Evolutionary conservation across 2,329 filamentous ascomycete genomes (phyloP), one percentile per base, ranked within the genome.

Genomic region (Raffaelea albimanens): DNA sequence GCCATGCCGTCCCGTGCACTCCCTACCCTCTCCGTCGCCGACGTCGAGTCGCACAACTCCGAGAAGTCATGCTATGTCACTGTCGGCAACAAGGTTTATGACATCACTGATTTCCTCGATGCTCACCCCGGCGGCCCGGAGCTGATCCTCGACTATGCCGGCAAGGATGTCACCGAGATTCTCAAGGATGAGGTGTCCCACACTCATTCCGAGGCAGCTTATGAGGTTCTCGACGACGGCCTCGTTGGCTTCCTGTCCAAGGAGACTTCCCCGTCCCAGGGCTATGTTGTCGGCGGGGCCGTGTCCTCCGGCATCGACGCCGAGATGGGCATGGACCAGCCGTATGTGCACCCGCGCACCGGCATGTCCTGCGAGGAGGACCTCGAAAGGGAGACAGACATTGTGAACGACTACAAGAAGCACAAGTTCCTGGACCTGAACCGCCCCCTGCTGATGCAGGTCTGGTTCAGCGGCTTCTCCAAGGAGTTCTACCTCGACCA

Each of bases 401-500:
- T 74, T 49, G 64, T 54, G 21, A 66, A 67, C 41, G 93, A 98
- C 62, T 98, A 85, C 72, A 86, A 87, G 67, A 85, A 76, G 50
- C 83, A 97, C 76, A 94, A 95, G 66, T 98, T 98, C 60, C 75
- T 98, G 51, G 91, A 98, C 61, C 75, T 98, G 49, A 85, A 78
- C 68, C 81, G 76, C 58, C 91, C 93, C 7, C 75, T 98, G 47
- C 75, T 98, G 47, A 74, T 84, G 65, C 93, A 98, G 66, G 78
- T 98, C 39, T 96, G 87, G 85, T 76, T 71, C 55, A 85, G 90
- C 42, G 86, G 85, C 25, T 98, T 97, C 69, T 80, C 71, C 63
- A 98, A 96, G 65, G 80, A 87, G n/a, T 98, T 98, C 62, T 98
- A 98, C 61, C 76, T 98, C 21, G 83, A 96, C 57, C 93, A 98